Conservation (phyloP, 2,329 filamentous ascomycete species). For the Botrytis paeoniae region DNA sequence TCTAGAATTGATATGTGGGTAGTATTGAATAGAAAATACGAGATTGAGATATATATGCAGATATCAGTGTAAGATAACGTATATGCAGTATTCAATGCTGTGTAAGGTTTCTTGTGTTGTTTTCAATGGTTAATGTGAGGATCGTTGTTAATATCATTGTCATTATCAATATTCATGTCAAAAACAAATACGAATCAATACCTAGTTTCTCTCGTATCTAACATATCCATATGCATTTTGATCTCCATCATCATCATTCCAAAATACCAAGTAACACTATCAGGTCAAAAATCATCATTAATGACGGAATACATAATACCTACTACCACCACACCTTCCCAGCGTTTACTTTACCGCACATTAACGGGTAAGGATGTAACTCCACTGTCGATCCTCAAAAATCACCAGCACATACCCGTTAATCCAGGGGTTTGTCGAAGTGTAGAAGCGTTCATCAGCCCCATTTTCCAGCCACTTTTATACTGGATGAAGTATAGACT, state of each 20-base stretch:
- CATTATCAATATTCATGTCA: not conserved
- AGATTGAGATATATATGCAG: constrained; percentile 8
- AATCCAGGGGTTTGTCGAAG: not conserved
- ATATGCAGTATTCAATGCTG: not conserved
- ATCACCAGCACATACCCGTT: not conserved
- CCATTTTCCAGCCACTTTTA: constrained; percentile 7
- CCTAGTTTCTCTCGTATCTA: not conserved
- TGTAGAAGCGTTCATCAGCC: not conserved
- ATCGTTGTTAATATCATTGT: not conserved
- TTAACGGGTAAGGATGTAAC: not conserved
- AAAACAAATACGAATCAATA: not conserved
- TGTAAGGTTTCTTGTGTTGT: constrained; percentile 1
- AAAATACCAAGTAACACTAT: not conserved
- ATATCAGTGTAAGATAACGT: not conserved
- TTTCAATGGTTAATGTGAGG: not conserved
- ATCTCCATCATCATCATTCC: not conserved
- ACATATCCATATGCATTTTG: not conserved
- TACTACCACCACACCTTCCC: not conserved
- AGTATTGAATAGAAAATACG: not conserved
- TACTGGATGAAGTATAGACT: not conserved
- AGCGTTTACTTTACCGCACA: not conserved
- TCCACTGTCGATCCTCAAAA: not conserved
- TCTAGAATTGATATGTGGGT: not conserved
- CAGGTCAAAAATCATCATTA: not conserved
- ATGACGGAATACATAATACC: not conserved